Evolutionary conservation across 129 eudicot species (phyloP).

Genomic region (Flaveria trinervia): DNA sequence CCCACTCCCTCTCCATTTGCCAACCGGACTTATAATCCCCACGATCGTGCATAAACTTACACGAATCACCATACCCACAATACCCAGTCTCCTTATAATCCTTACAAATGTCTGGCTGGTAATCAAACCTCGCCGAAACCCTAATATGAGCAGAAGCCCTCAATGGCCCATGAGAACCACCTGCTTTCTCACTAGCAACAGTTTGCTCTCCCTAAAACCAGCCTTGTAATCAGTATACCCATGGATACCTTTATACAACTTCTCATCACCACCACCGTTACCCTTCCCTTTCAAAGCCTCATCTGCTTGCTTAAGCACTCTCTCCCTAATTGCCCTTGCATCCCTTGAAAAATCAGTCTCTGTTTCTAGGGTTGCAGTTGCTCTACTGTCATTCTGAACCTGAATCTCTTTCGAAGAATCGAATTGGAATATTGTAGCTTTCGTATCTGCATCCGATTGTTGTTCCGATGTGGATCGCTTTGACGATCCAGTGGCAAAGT

Average conservation of each 20-base stretch:
- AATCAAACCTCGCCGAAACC: slow-evolving; percentile 88
- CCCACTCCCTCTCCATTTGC: slow-evolving; percentile 98
- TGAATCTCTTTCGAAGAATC: slow-evolving; percentile 88
- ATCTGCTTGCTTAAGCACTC: slow-evolving; percentile 75
- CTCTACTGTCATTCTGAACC: slow-evolving; percentile 89
- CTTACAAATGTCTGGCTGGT: slow-evolving; percentile 96
- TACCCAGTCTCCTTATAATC: slow-evolving; percentile 93
- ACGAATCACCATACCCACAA: slow-evolving; percentile 97
- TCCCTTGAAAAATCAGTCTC: slow-evolving; percentile 83
- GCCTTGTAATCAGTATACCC: slow-evolving; percentile 90
- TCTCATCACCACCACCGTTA: slow-evolving; percentile 46
- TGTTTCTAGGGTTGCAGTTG: slow-evolving; percentile 92
- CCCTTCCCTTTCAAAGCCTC: slow-evolving; percentile 69
- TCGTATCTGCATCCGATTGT: slow-evolving; percentile 34
- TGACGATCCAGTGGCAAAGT: slow-evolving; percentile 60
- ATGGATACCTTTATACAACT: slow-evolving; percentile 82
- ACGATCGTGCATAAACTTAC: slow-evolving; percentile 98
- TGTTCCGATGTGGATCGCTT: slow-evolving; percentile 41
- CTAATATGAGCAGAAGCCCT: slow-evolving; percentile 98
- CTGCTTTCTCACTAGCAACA: slow-evolving; percentile 91
- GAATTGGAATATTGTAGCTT: slow-evolving; percentile 58
- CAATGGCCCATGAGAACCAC: slow-evolving; percentile 93
- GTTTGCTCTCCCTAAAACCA: slow-evolving; percentile 95
- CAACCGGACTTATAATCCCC: slow-evolving; percentile 98
- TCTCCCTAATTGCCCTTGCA: slow-evolving; percentile 89